Conservation (phyloP, 306 rosid species). For the Alnus rubra region DNA sequence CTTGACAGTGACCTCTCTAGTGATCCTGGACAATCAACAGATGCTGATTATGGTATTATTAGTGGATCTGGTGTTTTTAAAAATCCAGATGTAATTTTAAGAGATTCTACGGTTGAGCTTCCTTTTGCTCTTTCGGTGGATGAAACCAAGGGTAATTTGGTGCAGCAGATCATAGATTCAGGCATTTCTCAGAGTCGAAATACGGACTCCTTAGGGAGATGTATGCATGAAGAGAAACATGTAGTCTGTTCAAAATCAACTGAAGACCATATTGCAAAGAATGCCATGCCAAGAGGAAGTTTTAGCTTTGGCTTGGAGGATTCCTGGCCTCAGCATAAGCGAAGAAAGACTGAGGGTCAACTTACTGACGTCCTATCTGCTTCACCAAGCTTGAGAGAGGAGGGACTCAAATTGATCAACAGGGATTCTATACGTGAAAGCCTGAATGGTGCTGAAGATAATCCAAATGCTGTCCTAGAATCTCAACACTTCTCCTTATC, state of each 20-base stretch:
- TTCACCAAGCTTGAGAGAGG: slow-evolving; percentile 38
- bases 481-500: slow-evolving; percentile 36
- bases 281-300: slow-evolving; percentile 20
- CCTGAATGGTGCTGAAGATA: slow-evolving; percentile 37
- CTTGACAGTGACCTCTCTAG: slow-evolving; percentile 18
- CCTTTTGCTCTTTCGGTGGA: slow-evolving; percentile 37
- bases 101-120: slow-evolving; percentile 32
- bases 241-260: slow-evolving; percentile 28
- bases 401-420: slow-evolving; percentile 28
- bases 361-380: slow-evolving; percentile 25
- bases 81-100: slow-evolving; percentile 30
- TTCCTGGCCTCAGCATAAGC: slow-evolving; percentile 48
- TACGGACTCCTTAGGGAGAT: slow-evolving; percentile 30
- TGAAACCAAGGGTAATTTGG: slow-evolving; percentile 32
- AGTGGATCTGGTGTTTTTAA: slow-evolving; percentile 28
- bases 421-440: slow-evolving; percentile 27
- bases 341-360: slow-evolving; percentile 48
- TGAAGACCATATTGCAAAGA: slow-evolving; percentile 31
- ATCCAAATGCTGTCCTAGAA: slow-evolving; percentile 33
- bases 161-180: slow-evolving; percentile 20
- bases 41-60: slow-evolving; percentile 35
- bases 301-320: slow-evolving; percentile 38
- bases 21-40: slow-evolving; percentile 19
- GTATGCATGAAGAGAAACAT: slow-evolving; percentile 26
- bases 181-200: slow-evolving; percentile 32